phyloP scores from a whole-genome alignment of 768 basidiomycete species.

The Suillus subaureus region DNA sequence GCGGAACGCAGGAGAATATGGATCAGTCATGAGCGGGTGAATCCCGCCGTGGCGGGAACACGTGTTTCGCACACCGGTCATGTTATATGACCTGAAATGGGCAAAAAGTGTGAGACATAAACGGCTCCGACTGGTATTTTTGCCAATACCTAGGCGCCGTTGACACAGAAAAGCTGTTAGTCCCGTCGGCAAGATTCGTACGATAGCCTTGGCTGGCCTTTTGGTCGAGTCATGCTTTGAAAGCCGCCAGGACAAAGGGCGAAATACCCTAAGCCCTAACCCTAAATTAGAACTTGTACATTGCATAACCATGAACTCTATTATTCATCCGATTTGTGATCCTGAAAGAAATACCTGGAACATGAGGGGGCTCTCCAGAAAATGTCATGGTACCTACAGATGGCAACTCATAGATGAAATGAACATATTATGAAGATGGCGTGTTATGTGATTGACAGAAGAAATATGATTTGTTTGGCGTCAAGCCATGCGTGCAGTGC shows the following conservation, averaged over 20 bases:
- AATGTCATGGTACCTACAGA: conserved; percentile 3
- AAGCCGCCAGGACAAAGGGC: conserved; percentile 7
- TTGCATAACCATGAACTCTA: background rate
- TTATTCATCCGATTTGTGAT: background rate
- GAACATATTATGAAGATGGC: conserved; percentile 16
- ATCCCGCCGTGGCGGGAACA: conserved; percentile 13
- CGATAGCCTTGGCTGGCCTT: conserved; percentile 6
- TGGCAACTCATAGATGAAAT: conserved; percentile 4
- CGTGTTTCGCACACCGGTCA: conserved; percentile 1
- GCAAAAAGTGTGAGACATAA: conserved; percentile 9
- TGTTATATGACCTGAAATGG: conserved; percentile 4
- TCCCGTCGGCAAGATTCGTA: conserved; percentile 1
- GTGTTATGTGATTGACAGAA: conserved; percentile 8
- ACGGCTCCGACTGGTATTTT: conserved; percentile 11
- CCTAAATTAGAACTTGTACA: conserved; percentile 20
- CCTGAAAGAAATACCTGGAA: conserved; percentile 7
- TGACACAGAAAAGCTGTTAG: background rate
- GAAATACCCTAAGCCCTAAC: conserved; percentile 33
- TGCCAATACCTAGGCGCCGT: background rate
- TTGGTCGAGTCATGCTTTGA: conserved; percentile 12
- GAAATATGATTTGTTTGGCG: conserved; percentile 15
- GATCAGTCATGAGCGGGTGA: conserved; percentile 3
- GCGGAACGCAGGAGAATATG: conserved; percentile 20
- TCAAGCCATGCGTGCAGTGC: conserved; percentile 20
- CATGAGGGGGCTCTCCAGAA: conserved; percentile 9